Evolutionary conservation across 306 rosid species (phyloP).

Genomic region (Cicer arietinum): DNA sequence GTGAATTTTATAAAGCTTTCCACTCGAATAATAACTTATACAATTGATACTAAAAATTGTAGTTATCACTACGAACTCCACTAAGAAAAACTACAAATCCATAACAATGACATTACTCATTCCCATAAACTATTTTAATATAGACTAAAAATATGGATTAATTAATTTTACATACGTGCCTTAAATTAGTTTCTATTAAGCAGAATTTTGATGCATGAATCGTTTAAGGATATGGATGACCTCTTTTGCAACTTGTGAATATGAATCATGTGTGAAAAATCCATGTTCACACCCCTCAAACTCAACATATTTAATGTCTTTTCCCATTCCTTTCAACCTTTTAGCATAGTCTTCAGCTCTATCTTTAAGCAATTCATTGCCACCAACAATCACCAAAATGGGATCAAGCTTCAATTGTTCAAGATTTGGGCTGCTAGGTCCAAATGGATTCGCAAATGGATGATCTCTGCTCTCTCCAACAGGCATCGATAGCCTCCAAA

Average conservation of each 20-base stretch:
- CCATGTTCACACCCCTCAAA: conserved; percentile 85
- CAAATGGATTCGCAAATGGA: conserved; percentile 85
- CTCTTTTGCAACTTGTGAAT: conserved; percentile 54
- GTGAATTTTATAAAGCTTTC: neutral
- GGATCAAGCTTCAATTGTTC: conserved; percentile 61
- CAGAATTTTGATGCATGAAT: conserved; percentile 61
- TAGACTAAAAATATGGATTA: neutral
- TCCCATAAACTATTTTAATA: conserved; percentile 23
- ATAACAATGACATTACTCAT: neutral
- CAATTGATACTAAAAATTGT: neutral
- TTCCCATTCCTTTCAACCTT: conserved; percentile 58
- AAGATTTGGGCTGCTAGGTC: conserved; percentile 57
- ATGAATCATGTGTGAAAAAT: conserved; percentile 71
- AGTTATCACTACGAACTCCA: conserved; percentile 4
- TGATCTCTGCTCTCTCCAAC: conserved; percentile 78
- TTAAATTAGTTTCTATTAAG: neutral
- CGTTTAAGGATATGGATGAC: conserved; percentile 57
- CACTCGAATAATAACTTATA: neutral
- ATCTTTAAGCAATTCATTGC: conserved; percentile 79
- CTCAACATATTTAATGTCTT: conserved; percentile 68
- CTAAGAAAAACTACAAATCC: neutral
- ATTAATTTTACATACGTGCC: neutral
- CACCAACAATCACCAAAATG: conserved; percentile 72
- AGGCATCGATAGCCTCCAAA: conserved; percentile 92
- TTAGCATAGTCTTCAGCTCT: conserved; percentile 67